Percentiles rank a stretch among this genome's conserved stretches.
phyloP scores from a whole-genome alignment of 305 asterid species.

The Ajuga reptans region DNA sequence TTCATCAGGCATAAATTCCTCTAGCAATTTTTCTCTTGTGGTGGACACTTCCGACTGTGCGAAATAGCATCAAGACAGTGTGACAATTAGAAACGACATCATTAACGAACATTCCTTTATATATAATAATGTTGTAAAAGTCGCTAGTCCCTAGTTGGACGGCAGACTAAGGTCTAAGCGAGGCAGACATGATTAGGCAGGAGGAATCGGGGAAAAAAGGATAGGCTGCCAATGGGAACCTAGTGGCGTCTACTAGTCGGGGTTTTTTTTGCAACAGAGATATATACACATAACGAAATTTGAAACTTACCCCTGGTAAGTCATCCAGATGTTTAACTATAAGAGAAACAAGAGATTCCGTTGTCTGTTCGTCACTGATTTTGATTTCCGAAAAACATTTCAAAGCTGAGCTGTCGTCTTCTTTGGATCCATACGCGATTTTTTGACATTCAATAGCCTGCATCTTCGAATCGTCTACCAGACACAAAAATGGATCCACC shows the following conservation, averaged over 20 bases:
- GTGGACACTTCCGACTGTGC: constrained; percentile 51
- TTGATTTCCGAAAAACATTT: constrained; percentile 57
- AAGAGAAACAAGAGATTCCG: constrained; percentile 56
- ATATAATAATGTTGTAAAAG: no score
- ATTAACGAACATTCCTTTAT: neutral
- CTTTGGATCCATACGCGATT: constrained; percentile 59
- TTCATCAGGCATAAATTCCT: constrained; percentile 67
- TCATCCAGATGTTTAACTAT: constrained; percentile 55
- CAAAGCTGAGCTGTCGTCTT: constrained; percentile 61
- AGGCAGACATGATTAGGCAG: no score
- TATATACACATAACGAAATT: neutral
- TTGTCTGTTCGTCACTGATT: constrained; percentile 50
- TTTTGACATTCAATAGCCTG: constrained; percentile 41
- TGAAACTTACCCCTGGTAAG: constrained; percentile 43
- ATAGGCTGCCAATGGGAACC: no score
- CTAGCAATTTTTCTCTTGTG: constrained; percentile 53
- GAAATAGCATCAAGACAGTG: constrained; percentile 3
- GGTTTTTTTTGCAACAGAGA: no score
- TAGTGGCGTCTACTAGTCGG: no score
- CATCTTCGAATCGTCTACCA: constrained; percentile 80
- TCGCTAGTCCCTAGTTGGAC: no score
- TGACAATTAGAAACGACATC: neutral
- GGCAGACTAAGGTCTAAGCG: no score
- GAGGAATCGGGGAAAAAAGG: no score
- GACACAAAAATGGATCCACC: constrained; percentile 86